Base-by-base conservation (phyloP, 2,329 filamentous ascomycete genomes). In the Alternaria longipes region DNA sequence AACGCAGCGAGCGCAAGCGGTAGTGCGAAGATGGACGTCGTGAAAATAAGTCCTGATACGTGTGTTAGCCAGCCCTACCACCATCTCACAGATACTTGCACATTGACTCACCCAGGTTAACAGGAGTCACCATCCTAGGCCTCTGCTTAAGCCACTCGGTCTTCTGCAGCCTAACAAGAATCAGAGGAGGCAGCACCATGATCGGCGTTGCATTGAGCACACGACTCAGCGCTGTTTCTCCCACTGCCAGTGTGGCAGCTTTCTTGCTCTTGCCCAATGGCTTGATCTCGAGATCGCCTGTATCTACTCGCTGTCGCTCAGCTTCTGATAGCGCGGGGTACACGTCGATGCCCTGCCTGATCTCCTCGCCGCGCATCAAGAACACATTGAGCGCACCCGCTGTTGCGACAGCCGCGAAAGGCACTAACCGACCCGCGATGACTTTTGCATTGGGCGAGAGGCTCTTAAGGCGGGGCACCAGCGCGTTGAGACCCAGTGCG, bases 321-420 rank as follows among this genome's bases (percentile, higher is more conserved):
- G 84, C 85, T 5, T 89, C 89, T 2, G 89, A 90, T 11, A 94
- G 85, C 7, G 93, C 89, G 1, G 94, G 93, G 79, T 90, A 97
- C 38, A 99, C 89, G 79, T 98, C 92, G 74, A 99, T 99, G 54
- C 95, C 95, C 63, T 87, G 88, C 74, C 91, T 87, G 72, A 99
- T 98, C 82, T 99, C 95, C 80, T 97, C 94, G 65, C 93, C 90
- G 61, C 95, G 92, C 95, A 99, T 99, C 56, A 99, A 87, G 81
- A 97, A 96, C 26, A 97, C 95, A 80, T 99, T 99, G 64, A 99
- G 85, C 1, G 90, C 93, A 73, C 93, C 94, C 4, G 95, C 95
- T 60, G 89, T 91, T 30, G 94, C 94, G 11, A 99, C 95, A 12
- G 95, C 95, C 0, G 94, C 95, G 76, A 99, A 99, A 26, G 95